phyloP scores from a whole-genome alignment of 2,329 filamentous ascomycete species.

The Purpureocillium lavendulum region DNA sequence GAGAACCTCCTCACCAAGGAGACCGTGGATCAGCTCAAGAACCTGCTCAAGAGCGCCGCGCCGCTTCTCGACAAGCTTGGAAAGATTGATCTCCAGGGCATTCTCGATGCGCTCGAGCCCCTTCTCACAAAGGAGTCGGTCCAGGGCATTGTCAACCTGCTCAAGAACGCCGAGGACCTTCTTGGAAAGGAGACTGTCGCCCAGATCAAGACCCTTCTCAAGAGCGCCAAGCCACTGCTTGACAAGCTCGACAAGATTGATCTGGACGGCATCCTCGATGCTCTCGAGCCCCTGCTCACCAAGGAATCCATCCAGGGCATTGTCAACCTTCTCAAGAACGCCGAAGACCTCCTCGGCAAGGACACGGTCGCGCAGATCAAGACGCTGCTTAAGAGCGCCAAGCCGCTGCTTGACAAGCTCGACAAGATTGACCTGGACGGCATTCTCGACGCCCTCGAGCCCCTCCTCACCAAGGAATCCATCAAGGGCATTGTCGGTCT shows the following conservation, averaged over 20 bases:
- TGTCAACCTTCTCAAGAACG: constrained; percentile 19
- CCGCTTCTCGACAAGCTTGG: constrained; percentile 23
- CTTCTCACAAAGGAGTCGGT: constrained; percentile 14
- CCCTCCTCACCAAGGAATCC: constrained; percentile 20
- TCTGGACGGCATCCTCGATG: constrained; percentile 1
- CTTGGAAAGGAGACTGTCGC: constrained; percentile 22
- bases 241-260: constrained; percentile 8
- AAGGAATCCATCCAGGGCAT: constrained; percentile 15
- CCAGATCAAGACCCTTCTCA: constrained; percentile 17
- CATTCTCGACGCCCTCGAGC: constrained; percentile 17
- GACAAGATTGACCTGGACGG: constrained; percentile 22
- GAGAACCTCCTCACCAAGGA: constrained; percentile 2
- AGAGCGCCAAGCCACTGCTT: constrained; percentile 21
- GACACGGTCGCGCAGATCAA: constrained; percentile 23
- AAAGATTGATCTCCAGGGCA: constrained; percentile 19
- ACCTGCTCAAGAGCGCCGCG: constrained; percentile 15
- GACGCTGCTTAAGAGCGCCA: constrained; percentile 18
- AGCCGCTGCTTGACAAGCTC: constrained; percentile 19
- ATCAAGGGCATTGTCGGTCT: constrained; percentile 23
- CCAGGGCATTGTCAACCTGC: constrained; percentile 13
- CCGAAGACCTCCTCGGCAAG: constrained; percentile 19
- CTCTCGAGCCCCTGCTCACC: constrained; percentile 10
- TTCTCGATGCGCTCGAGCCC: constrained; percentile 7
- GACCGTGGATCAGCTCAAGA: constrained; percentile 4
- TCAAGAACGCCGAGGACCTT: constrained; percentile 21